Evolutionary conservation across 116 monocot genomes (phyloP).

Genomic region (Trichopus zeylanicus): DNA sequence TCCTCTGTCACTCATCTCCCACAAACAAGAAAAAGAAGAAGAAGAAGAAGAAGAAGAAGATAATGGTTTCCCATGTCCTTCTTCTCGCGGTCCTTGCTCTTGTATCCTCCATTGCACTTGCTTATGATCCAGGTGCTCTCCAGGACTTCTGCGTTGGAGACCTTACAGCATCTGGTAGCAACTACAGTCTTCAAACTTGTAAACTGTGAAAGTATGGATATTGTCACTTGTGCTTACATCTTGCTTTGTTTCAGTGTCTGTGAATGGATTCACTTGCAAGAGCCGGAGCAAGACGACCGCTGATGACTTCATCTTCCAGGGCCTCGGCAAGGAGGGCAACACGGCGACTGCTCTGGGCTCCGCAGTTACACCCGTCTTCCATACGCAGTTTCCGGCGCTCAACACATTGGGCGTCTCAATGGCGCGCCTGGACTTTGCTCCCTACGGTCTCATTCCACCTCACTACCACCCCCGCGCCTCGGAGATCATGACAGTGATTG

Average conservation of each 20-base stretch:
- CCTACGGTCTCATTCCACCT: slow-evolving; percentile 7
- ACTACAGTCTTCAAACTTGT: background rate
- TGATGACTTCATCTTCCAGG: slow-evolving; percentile 5
- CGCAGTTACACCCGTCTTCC: slow-evolving; percentile 5
- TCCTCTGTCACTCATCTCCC: too few species aligned
- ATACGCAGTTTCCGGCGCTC: slow-evolving; percentile 9
- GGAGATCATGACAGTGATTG: background rate
- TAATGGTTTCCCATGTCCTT: too few species aligned
- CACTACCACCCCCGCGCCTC: background rate
- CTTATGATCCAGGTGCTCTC: slow-evolving; percentile 1
- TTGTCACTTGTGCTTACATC: background rate
- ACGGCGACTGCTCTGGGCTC: background rate
- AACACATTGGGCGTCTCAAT: slow-evolving; percentile 32
- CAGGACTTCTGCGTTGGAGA: background rate
- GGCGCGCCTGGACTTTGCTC: slow-evolving; percentile 29
- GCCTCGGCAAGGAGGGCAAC: background rate
- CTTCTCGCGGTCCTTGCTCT: too few species aligned
- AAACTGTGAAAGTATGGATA: background rate
- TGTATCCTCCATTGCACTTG: too few species aligned
- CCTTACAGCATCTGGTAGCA: background rate
- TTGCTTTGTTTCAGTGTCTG: background rate
- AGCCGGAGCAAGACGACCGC: background rate
- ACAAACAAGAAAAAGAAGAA: too few species aligned
- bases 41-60: too few species aligned
- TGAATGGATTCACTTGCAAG: slow-evolving; percentile 12